These are phyloP conservation scores for Xylaria scruposa DNA, from an alignment of 495 filamentous ascomycete genomes.

Conservation along the genomic window DNA sequence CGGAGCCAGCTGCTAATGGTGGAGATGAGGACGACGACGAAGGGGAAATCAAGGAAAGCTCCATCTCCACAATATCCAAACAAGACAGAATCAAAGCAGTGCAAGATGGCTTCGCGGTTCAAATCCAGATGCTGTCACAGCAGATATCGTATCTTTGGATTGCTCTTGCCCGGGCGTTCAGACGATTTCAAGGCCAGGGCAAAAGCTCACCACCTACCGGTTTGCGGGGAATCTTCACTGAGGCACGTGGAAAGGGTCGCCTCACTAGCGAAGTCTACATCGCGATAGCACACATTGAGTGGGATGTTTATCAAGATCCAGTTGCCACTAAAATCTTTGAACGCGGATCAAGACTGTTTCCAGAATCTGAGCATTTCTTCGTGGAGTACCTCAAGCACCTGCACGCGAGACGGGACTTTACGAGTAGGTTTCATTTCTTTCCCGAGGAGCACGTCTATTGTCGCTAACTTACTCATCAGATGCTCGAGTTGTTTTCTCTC, in stretches of 20 bases:
- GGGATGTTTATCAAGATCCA: conserved; percentile 91
- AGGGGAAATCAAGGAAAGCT: conserved; percentile 60
- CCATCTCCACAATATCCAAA: conserved; percentile 61
- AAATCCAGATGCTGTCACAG: conserved; percentile 74
- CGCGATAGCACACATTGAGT: conserved; percentile 88
- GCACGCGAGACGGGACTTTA: conserved; percentile 86
- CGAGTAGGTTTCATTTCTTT: conserved; percentile 67
- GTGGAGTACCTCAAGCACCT: conserved; percentile 95
- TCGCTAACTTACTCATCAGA: conserved; percentile 58
- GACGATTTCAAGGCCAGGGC: conserved; percentile 92
- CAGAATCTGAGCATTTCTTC: conserved; percentile 88
- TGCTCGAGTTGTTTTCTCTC: conserved; percentile 93
- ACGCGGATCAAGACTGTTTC: conserved; percentile 87
- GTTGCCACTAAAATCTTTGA: conserved; percentile 95
- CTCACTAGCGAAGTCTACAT: conserved; percentile 94
- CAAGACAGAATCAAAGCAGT: conserved; percentile 73
- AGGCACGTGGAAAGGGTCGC: conserved; percentile 82
- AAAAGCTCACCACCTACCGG: conserved; percentile 73
- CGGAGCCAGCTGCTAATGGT: conserved; percentile 45
- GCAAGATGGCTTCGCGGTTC: conserved; percentile 70
- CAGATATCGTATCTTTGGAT: conserved; percentile 93
- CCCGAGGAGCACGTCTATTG: background rate
- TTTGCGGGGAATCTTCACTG: conserved; percentile 82
- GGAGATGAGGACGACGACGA: conserved; percentile 72
- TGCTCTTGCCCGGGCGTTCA: conserved; percentile 89